Base-by-base conservation (phyloP, 306 rosid genomes). In the Cicer yamashitae region DNA sequence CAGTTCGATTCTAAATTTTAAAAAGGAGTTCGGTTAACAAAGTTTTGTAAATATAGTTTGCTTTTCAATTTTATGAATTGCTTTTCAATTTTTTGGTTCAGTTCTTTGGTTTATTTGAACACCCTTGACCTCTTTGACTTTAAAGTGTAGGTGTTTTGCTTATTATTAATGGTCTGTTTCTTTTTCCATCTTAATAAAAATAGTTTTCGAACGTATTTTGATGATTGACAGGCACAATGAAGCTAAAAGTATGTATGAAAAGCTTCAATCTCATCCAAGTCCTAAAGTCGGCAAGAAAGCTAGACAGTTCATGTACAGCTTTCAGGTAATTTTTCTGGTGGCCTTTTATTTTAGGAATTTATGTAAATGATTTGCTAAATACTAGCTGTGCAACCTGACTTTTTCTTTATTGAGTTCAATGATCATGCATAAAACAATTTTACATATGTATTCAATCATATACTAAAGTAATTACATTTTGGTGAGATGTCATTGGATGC, bases 241-340 rank as follows among this genome's bases (percentile, higher is more conserved):
- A 84, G 98, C 97, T 67, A 86, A 78, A 74, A 60, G 41, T 30
- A 90, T 88, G 98, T 94, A 94, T 60, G 97, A 94, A 84, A 90
- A 85, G 90, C 96, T 94, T 70, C 84, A 76, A 53, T 87, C 96
- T 71, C 98, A 91, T 65, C 96, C 96, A 50, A 88, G n/a, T 79
- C 60, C 85, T 79, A 73, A 81, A 83, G 93, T 94, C 54, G 84
- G 84, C 86, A 91, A 94, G 91, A 87, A 81, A 82, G 98, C 97
- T 60, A 86, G 96, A 78, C 96, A 94, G 62, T 88, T 91, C 69
- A 34, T 71, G 82, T 87, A 82, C 82, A 89, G 93, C 76, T 94
- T 94, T 79, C 90, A 88, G 98, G 97, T 91, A 86, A 82, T 25
- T 25, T 56, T 78, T 74, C 58, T 47, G 15, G 15, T 79, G 10